Evolutionary conservation across 2,329 filamentous ascomycete genomes (phyloP), one percentile per base, ranked within the genome.

Genomic region (Sclerotinia trifoliorum): DNA sequence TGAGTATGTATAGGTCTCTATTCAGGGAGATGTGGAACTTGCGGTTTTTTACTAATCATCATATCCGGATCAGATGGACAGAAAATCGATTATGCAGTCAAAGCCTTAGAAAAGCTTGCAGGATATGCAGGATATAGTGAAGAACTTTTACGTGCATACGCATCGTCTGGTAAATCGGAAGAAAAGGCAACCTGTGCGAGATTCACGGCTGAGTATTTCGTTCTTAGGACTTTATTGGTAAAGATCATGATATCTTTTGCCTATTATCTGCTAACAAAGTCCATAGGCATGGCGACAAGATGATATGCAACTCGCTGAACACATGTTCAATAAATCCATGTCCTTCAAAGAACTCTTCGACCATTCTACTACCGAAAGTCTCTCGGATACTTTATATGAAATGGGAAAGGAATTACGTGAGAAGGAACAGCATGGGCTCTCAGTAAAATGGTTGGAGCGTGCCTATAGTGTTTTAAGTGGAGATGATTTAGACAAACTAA

Each of bases 241-340:
- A 79, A 52, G 70, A 44, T 42, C 15, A 52, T 10, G 39, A 66
- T 56, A 35, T 8, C 8, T 57, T 19, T 32, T 52, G 10, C 46
- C 44, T 52, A 39, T 19, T 5, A 15, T 4, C 44, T 32, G 26
- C 60, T 69, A 39, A 62, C 21, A 32, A 42, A 58, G 17, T n/a
- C 32, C 35, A 19, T 62, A 94, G 92, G 85, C 89, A 42, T 96
- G 90, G 88, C 87, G 88, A 73, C 88, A 93, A 75, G 83, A 86
- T 52, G 86, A 89, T 52, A 81, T 90, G 19, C 90, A 94, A 68
- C 85, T 93, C 60, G 91, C 92, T 39, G 92, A 96, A 66, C 87
- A 92, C 77, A 87, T 95, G 82, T 94, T 90, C 77, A 79, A 78
- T 48, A 91, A 91, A 73, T 79, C 86, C 1, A 79, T 80, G 73